phyloP scores from a whole-genome alignment of 257 asterid genomes.

The Solanum sejunctum region DNA sequence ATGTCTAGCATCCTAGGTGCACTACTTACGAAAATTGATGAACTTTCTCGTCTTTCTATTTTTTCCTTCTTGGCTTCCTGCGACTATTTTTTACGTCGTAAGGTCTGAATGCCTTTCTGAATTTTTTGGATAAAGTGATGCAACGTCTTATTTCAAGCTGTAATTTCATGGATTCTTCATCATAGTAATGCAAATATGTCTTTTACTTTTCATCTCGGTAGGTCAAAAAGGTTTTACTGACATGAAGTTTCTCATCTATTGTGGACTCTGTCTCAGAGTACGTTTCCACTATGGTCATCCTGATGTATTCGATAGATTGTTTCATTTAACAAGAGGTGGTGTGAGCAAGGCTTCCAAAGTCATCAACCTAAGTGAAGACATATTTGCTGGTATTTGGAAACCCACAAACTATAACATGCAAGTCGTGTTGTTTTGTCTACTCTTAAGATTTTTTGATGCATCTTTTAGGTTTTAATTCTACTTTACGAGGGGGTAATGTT shows the following conservation, averaged over 20 bases:
- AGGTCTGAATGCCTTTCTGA: neutral
- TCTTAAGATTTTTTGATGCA: constrained; percentile 1
- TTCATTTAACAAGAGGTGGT: constrained; percentile 94
- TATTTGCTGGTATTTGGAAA: constrained; percentile 71
- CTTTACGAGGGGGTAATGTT: constrained; percentile 94
- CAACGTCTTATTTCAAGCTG: neutral
- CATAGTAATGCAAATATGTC: neutral
- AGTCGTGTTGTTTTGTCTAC: constrained; percentile 3
- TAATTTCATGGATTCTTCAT: neutral
- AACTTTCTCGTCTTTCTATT: neutral
- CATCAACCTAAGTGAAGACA: constrained; percentile 94
- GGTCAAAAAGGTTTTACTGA: constrained; percentile 1
- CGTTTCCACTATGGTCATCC: constrained; percentile 99
- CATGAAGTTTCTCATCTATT: neutral
- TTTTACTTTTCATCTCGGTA: neutral
- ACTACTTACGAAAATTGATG: neutral
- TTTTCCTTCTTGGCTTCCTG: neutral
- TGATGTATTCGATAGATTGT: constrained; percentile 83
- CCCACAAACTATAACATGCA: neutral
- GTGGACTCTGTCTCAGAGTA: constrained; percentile 44
- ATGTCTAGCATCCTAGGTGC: neutral
- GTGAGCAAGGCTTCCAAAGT: constrained; percentile 90
- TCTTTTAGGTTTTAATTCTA: constrained; percentile 81
- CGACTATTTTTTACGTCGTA: neutral
- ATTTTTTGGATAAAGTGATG: neutral